Evolutionary conservation across 441 rosid genomes (phyloP).

Genomic region (Erysimum pusillum): DNA sequence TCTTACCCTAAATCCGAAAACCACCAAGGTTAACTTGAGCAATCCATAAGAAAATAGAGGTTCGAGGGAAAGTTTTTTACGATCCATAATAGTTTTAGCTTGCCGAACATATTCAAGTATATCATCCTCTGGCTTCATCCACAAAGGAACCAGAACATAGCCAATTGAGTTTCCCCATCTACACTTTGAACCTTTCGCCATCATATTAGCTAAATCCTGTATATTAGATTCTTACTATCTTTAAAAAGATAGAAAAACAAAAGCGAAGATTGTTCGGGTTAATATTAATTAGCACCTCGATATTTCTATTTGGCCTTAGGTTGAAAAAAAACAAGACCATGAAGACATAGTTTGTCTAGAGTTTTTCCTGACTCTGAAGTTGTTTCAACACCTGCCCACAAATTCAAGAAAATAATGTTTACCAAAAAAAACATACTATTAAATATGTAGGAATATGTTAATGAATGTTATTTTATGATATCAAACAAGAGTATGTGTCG

Average conservation of each 20-base stretch:
- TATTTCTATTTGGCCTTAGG: constrained; percentile 64
- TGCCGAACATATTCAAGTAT: constrained; percentile 60
- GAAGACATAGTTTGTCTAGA: constrained; percentile 51
- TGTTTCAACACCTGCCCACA: constrained; percentile 34
- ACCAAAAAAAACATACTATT: too few relatives aligned
- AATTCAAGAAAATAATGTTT: neutral
- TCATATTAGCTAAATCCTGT: constrained; percentile 69
- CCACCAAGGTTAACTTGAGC: constrained; percentile 45
- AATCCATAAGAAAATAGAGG: constrained; percentile 50
- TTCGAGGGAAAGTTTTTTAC: constrained; percentile 73
- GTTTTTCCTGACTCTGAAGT: constrained; percentile 30
- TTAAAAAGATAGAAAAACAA: neutral
- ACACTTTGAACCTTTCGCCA: constrained; percentile 56
- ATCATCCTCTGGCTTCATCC: constrained; percentile 51
- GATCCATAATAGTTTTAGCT: constrained; percentile 62
- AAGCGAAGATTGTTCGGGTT: neutral
- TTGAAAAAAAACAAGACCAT: constrained; percentile 64
- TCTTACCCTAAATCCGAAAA: constrained; percentile 62
- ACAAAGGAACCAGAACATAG: constrained; percentile 63
- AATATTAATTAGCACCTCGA: constrained; percentile 57
- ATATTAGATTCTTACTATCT: neutral
- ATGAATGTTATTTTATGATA: neutral
- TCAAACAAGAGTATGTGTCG: neutral
- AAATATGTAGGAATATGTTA: neutral
- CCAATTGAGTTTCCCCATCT: constrained; percentile 82